Percentiles rank a stretch among this genome's conserved stretches.
Evolutionary conservation across 169 alveolate genomes (phyloP).

Genomic region (Plasmodium reichenowi): DNA sequence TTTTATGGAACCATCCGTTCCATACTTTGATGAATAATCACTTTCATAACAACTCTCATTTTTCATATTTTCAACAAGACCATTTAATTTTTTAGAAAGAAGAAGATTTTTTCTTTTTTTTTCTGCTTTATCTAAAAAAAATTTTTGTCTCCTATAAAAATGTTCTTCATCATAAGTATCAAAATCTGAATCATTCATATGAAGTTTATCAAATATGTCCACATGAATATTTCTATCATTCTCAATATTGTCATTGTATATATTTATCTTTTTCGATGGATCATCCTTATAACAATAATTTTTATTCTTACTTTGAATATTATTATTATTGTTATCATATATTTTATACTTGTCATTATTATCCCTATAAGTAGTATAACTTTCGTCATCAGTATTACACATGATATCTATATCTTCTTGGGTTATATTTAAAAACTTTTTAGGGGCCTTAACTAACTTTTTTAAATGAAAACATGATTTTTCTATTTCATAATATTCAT

Average conservation of each 20-base stretch:
- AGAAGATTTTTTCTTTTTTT: conserved; percentile 28
- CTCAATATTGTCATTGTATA: too few relatives aligned
- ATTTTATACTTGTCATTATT: conserved; percentile 21
- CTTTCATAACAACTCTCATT: conserved; percentile 69
- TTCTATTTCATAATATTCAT: conserved; percentile 60
- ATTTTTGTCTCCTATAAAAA: conserved; percentile 49
- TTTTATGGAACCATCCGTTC: conserved; percentile 38
- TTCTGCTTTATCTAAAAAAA: conserved; percentile 33
- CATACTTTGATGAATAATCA: conserved; percentile 42
- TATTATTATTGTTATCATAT: conserved; percentile 27
- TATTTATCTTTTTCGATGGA: too few relatives aligned
- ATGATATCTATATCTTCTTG: conserved; percentile 42
- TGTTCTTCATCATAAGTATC: conserved; percentile 67
- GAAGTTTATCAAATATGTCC: too few relatives aligned
- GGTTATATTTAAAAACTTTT: conserved; percentile 39
- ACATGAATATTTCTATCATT: too few relatives aligned
- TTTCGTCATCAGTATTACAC: conserved; percentile 36
- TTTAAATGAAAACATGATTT: conserved; percentile 39
- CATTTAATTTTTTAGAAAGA: conserved; percentile 40
- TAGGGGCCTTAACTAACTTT: conserved; percentile 56
- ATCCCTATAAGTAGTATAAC: conserved; percentile 2
- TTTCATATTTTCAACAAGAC: conserved; percentile 59
- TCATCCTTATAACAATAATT: too few relatives aligned
- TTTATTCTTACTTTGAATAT: too few relatives aligned
- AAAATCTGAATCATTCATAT: conserved; percentile 44